Evolutionary conservation across 495 filamentous ascomycete genomes (phyloP).

Genomic region (Tuber calosporum): DNA sequence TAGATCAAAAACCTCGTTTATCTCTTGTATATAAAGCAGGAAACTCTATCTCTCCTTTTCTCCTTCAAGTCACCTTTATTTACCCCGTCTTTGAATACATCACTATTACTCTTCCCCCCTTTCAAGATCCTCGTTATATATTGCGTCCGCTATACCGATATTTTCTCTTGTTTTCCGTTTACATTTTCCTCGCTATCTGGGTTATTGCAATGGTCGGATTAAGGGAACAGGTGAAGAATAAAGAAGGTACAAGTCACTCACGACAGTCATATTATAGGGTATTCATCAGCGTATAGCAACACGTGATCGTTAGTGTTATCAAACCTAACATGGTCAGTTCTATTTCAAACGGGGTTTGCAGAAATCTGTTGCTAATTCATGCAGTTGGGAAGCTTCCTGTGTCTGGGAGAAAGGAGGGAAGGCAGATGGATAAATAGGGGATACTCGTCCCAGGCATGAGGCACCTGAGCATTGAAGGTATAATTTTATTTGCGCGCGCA

Average conservation of each 20-base stretch:
- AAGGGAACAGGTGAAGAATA: background rate
- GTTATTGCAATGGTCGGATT: background rate
- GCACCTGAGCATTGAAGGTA: background rate
- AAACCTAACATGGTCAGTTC: slow-evolving; percentile 34
- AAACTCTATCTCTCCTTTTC: slow-evolving; percentile 5
- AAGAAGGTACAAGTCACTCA: background rate
- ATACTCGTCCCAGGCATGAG: background rate
- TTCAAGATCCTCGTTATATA: background rate
- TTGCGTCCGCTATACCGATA: background rate
- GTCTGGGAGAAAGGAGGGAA: background rate
- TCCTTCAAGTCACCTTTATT: slow-evolving; percentile 5
- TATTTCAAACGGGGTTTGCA: slow-evolving; percentile 1
- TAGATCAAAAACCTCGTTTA: slow-evolving; percentile 5
- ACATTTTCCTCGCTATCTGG: background rate
- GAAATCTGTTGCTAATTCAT: background rate
- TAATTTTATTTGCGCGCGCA: background rate
- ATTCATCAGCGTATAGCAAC: slow-evolving; percentile 34
- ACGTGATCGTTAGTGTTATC: slow-evolving; percentile 32
- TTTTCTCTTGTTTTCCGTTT: background rate
- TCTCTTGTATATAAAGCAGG: slow-evolving; percentile 14
- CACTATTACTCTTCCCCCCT: background rate
- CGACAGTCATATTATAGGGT: slow-evolving; percentile 15
- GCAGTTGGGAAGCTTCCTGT: background rate
- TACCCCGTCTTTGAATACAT: slow-evolving; percentile 5
- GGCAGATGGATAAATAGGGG: background rate